phyloP scores from a whole-genome alignment of 2,329 filamentous ascomycete species.

The Trichoderma hamatum region DNA sequence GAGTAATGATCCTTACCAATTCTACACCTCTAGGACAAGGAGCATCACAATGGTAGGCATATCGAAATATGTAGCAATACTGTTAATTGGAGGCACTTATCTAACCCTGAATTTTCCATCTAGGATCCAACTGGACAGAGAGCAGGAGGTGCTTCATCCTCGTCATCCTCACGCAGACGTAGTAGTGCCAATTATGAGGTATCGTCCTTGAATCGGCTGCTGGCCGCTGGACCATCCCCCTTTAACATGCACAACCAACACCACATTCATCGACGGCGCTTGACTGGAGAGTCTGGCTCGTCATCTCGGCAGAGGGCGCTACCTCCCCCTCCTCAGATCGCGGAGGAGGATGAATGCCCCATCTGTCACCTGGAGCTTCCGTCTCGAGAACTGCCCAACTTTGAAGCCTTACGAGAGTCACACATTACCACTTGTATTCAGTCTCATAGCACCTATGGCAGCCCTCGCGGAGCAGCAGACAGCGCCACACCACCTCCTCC shows the following conservation, averaged over 20 bases:
- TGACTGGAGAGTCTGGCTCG: slow-evolving; percentile 38
- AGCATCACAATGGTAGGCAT: slow-evolving; percentile 55
- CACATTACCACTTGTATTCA: slow-evolving; percentile 64
- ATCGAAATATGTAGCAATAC: background rate
- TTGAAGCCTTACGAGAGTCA: slow-evolving; percentile 56
- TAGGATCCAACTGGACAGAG: slow-evolving; percentile 33
- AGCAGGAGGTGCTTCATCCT: slow-evolving; percentile 31
- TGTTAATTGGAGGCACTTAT: background rate
- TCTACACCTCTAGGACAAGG: slow-evolving; percentile 42
- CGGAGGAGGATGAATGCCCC: slow-evolving; percentile 79
- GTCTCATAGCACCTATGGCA: slow-evolving; percentile 55
- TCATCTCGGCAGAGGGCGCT: slow-evolving; percentile 45
- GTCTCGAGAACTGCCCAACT: slow-evolving; percentile 55
- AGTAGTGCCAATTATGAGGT: slow-evolving; percentile 39
- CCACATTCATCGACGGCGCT: slow-evolving; percentile 39
- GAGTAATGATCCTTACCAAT: slow-evolving; percentile 42
- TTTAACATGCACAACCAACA: slow-evolving; percentile 38
- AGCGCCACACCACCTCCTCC: slow-evolving; percentile 36
- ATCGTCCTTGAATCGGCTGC: slow-evolving; percentile 45
- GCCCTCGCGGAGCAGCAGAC: slow-evolving; percentile 37
- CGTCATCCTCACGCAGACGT: slow-evolving; percentile 36
- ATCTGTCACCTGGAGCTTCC: slow-evolving; percentile 75
- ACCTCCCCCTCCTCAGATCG: slow-evolving; percentile 54
- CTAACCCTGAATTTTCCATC: slow-evolving; percentile 19
- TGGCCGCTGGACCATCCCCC: slow-evolving; percentile 42